phyloP scores from a whole-genome alignment of 2,329 filamentous ascomycete genomes.

The Phoma herbarum region DNA sequence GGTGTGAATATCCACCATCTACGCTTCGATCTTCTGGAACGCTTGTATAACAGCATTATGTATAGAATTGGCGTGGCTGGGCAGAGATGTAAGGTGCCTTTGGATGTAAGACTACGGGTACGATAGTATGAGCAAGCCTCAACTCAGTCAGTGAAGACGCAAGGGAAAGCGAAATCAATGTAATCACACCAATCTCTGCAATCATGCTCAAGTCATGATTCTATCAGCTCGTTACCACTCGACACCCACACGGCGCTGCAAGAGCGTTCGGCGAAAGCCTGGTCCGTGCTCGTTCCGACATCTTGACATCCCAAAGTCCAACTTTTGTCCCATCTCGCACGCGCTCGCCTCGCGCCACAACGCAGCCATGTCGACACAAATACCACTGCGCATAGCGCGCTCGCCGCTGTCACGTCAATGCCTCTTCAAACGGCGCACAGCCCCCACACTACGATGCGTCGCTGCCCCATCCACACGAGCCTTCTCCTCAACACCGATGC shows the following conservation, averaged over 20 bases:
- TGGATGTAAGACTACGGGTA: conserved; percentile 17
- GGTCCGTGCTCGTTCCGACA: conserved; percentile 3
- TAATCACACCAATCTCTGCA: background rate
- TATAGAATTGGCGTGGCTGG: conserved; percentile 5
- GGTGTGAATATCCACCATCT: conserved; percentile 18
- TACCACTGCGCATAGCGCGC: conserved; percentile 36
- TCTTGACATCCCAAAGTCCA: conserved; percentile 4
- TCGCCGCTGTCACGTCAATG: conserved; percentile 41
- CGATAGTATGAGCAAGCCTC: conserved; percentile 13
- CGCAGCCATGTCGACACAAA: conserved; percentile 39
- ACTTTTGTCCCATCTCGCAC: conserved; percentile 15
- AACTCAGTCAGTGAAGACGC: conserved; percentile 12
- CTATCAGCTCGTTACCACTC: background rate
- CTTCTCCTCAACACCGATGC: conserved; percentile 38
- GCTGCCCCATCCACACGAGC: conserved; percentile 26
- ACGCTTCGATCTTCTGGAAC: conserved; percentile 8
- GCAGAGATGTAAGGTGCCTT: background rate
- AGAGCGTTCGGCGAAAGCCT: background rate
- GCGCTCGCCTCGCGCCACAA: conserved; percentile 17
- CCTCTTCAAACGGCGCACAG: conserved; percentile 29
- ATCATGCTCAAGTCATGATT: background rate
- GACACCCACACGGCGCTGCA: background rate
- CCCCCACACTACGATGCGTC: conserved; percentile 19
- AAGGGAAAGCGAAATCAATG: conserved; percentile 8
- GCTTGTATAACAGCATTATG: conserved; percentile 15